A percentile compares a stretch with the other conserved stretches of the same genome.
phyloP scores from a whole-genome alignment of 805 yeast genomes.

The Starmera caribaea region DNA sequence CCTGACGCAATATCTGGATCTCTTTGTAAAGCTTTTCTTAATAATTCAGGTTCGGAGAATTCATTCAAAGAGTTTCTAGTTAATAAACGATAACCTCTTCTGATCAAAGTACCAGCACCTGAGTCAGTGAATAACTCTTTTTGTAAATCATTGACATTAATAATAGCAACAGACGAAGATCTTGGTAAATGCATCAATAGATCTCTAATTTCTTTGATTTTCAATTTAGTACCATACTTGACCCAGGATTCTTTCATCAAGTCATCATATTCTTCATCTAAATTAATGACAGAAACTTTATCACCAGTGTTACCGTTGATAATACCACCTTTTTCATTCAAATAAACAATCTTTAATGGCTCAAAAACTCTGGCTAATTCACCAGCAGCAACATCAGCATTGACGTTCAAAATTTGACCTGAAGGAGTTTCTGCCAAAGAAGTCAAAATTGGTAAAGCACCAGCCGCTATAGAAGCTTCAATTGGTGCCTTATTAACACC shows the following conservation, averaged over 20 bases:
- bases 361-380: conserved; percentile 94
- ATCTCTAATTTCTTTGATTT: conserved; percentile 94
- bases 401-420: conserved; percentile 94
- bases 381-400: conserved; percentile 99
- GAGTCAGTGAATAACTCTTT: conserved; percentile 97
- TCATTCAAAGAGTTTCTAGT: conserved; percentile 62
- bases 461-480: conserved; percentile 91
- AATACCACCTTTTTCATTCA: conserved; percentile 97
- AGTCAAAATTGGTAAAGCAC: conserved; percentile 92
- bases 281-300: conserved; percentile 79
- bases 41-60: conserved; percentile 61
- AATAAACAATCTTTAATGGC: conserved; percentile 91
- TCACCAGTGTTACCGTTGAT: conserved; percentile 88
- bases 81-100: conserved; percentile 89
- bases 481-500: conserved; percentile 83
- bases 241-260: conserved; percentile 95
- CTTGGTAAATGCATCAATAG: conserved; percentile 90
- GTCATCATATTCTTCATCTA: conserved; percentile 92
- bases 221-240: conserved; percentile 94
- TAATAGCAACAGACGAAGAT: conserved; percentile 95
- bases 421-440: conserved; percentile 94
- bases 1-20: conserved; percentile 70
- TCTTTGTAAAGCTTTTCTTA: conserved; percentile 67
- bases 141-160: conserved; percentile 89
- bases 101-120: conserved; percentile 97